phyloP scores from a whole-genome alignment of 2,329 filamentous ascomycete species.

The Bipolaris oryzae region DNA sequence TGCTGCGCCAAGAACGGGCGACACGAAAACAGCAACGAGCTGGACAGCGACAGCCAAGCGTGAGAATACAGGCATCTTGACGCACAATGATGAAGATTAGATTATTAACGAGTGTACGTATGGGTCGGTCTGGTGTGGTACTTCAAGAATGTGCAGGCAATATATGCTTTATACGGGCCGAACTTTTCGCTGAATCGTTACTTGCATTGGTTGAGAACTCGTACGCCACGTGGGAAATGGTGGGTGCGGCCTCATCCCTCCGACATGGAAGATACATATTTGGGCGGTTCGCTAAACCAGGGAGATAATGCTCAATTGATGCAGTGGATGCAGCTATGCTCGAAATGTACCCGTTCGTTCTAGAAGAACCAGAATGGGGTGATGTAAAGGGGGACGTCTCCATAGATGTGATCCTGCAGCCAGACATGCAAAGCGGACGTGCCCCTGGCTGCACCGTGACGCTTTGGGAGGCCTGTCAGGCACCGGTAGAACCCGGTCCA shows the following conservation, averaged over 20 bases:
- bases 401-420: background rate
- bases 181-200: slow-evolving; percentile 5
- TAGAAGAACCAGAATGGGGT: slow-evolving; percentile 4
- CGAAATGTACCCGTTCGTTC: background rate
- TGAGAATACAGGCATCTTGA: slow-evolving; percentile 34
- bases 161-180: slow-evolving; percentile 27
- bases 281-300: slow-evolving; percentile 6
- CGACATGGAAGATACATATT: background rate
- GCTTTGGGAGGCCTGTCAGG: slow-evolving; percentile 7
- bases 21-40: slow-evolving; percentile 29
- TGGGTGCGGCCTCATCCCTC: slow-evolving; percentile 16
- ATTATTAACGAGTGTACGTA: slow-evolving; percentile 24
- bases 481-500: slow-evolving; percentile 1
- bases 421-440: no score
- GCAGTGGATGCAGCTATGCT: slow-evolving; percentile 5
- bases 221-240: slow-evolving; percentile 20
- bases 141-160: slow-evolving; percentile 7
- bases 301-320: slow-evolving; percentile 3
- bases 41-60: slow-evolving; percentile 35
- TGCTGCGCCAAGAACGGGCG: slow-evolving; percentile 23
- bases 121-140: slow-evolving; percentile 8
- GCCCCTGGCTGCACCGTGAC: no score
- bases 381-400: background rate
- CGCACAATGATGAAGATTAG: slow-evolving; percentile 4
- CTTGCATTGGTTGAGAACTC: slow-evolving; percentile 19